These are phyloP conservation scores for Anisodus acutangulus DNA, from an alignment of 257 asterid genomes.

Conservation along the genomic window DNA sequence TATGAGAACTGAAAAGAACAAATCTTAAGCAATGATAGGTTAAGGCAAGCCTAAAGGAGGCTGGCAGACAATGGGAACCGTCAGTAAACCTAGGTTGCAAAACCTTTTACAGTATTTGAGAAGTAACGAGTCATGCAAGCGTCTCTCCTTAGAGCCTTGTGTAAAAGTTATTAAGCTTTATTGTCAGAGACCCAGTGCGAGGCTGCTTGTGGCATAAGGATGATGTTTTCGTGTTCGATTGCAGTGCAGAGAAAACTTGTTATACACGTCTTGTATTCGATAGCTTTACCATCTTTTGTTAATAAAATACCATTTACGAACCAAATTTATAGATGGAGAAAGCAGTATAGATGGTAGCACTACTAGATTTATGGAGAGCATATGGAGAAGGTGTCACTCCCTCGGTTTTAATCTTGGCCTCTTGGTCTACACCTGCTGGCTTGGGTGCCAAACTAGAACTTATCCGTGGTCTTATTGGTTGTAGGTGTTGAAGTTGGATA, in stretches of 20 bases:
- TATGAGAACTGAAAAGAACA: neutral
- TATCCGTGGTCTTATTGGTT: neutral
- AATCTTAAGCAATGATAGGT: neutral
- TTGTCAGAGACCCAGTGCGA: neutral
- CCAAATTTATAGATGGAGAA: neutral
- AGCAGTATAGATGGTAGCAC: neutral
- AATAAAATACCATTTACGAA: neutral
- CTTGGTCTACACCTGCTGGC: neutral
- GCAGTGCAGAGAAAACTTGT: neutral
- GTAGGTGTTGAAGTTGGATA: neutral
- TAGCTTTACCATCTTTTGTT: neutral
- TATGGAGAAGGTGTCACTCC: constrained; percentile 4
- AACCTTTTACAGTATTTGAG: neutral
- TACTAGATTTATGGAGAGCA: constrained; percentile 9
- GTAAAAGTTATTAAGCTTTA: neutral
- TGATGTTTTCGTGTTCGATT: neutral
- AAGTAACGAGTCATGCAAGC: neutral
- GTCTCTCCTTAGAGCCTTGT: neutral
- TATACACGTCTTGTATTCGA: neutral
- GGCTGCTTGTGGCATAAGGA: neutral
- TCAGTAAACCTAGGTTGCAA: constrained; percentile 1
- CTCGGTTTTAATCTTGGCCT: neutral
- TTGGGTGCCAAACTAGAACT: constrained; percentile 5
- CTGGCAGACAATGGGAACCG: neutral
- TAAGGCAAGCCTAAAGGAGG: neutral